A percentile compares a stretch with the other conserved stretches of the same genome.
Conservation (phyloP, 495 filamentous ascomycete genomes). For the Recurvomyces mirabilis region DNA sequence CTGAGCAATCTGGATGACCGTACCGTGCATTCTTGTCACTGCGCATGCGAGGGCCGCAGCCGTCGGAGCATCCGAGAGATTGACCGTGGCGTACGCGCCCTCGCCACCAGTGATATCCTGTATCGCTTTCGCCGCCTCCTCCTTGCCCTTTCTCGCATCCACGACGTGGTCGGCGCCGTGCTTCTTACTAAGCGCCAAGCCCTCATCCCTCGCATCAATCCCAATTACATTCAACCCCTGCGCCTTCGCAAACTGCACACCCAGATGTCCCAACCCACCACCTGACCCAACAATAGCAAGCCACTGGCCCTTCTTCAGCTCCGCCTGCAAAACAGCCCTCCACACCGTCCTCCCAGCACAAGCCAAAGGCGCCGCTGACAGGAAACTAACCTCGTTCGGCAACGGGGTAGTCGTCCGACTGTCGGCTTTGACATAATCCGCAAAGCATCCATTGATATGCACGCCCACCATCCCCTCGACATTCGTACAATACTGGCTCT, state of each 20-base stretch:
- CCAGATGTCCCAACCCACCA: constrained; percentile 47
- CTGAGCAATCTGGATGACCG: constrained; percentile 45
- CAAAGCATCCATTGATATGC: constrained; percentile 39
- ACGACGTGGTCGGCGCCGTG: constrained; percentile 40
- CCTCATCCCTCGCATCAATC: constrained; percentile 46
- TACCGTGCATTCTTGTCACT: constrained; percentile 44
- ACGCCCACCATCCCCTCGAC: constrained; percentile 35
- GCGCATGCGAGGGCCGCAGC: constrained; percentile 41
- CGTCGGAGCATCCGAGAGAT: constrained; percentile 33
- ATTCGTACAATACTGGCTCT: constrained; percentile 40
- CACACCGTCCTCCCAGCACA: constrained; percentile 48
- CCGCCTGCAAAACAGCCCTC: constrained; percentile 37
- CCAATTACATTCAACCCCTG: constrained; percentile 42
- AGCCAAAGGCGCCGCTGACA: constrained; percentile 43
- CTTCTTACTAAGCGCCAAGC: constrained; percentile 34
- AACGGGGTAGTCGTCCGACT: constrained; percentile 33
- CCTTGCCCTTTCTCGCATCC: constrained; percentile 40
- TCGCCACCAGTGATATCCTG: constrained; percentile 36
- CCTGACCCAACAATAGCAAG: constrained; percentile 44
- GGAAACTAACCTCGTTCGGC: constrained; percentile 38
- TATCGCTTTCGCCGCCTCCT: constrained; percentile 36
- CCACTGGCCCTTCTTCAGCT: constrained; percentile 37
- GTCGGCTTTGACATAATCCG: constrained; percentile 43
- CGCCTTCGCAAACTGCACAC: constrained; percentile 45
- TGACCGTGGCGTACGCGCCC: constrained; percentile 38